Evolutionary conservation across 139 green algal species (phyloP).

Genomic region (Zygnema circumcarinatum): DNA sequence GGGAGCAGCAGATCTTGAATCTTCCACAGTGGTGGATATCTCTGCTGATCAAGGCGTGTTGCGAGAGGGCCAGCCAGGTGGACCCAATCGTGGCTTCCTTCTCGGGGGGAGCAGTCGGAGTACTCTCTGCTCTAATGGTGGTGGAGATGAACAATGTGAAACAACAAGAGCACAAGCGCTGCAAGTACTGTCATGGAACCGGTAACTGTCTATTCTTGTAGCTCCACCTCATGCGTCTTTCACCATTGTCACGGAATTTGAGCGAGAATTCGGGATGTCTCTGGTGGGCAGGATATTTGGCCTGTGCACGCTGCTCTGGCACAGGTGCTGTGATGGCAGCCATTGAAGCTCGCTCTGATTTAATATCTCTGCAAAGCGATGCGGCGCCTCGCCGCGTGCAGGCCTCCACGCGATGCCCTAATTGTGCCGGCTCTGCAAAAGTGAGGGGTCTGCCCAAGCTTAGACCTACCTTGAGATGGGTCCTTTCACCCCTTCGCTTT

Average conservation of each 20-base stretch:
- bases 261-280: not conserved
- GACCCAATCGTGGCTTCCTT: slow-evolving; percentile 99
- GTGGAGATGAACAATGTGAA: slow-evolving; percentile 95
- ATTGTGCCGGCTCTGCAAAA: slow-evolving; percentile 9
- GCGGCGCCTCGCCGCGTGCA: not conserved
- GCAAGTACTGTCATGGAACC: slow-evolving; percentile 77
- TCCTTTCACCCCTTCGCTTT: too few relatives aligned
- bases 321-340: slow-evolving; percentile 62
- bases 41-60: too few relatives aligned
- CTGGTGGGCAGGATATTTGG: slow-evolving; percentile 86
- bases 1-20: too few relatives aligned
- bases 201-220: too few relatives aligned
- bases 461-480: not conserved
- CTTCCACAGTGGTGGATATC: too few relatives aligned
- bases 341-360: not conserved
- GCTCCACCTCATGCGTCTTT: not conserved
- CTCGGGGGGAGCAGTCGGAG: slow-evolving; percentile 93
- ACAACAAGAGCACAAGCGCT: slow-evolving; percentile 75
- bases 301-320: slow-evolving; percentile 86
- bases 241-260: not conserved
- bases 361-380: not conserved
- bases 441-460: not conserved
- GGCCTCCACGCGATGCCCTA: slow-evolving; percentile 1
- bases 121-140: slow-evolving; percentile 91
- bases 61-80: slow-evolving; percentile 76